These are phyloP conservation scores for Bonnemaisonia californica DNA, from an alignment of 31 red algal species.

Conservation along the genomic window DNA sequence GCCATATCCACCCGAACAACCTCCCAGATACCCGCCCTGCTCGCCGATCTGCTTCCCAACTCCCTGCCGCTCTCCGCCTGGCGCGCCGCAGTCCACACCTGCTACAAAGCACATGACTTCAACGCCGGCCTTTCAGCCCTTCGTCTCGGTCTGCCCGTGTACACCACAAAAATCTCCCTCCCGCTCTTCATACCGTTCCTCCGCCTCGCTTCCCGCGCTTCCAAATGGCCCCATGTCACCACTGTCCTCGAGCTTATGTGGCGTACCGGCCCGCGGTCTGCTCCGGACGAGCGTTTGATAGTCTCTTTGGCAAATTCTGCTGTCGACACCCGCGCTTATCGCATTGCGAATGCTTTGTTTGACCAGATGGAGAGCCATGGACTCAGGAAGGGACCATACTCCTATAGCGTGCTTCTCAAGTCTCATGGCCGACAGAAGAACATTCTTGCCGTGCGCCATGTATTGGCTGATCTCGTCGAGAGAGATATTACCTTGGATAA, in stretches of 20 bases:
- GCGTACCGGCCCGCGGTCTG: background rate
- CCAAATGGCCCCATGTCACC: conserved; percentile 28
- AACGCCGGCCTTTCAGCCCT: conserved; percentile 4
- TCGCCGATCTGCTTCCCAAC: background rate
- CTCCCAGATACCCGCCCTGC: conserved; percentile 13
- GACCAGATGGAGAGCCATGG: background rate
- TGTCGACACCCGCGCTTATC: background rate
- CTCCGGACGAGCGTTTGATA: conserved; percentile 10
- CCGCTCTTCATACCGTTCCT: conserved; percentile 16
- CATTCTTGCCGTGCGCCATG: conserved; percentile 16
- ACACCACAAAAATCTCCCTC: background rate
- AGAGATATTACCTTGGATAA: conserved; percentile 16
- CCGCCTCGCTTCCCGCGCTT: background rate
- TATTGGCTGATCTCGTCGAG: background rate
- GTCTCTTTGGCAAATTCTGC: conserved; percentile 9
- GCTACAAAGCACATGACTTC: conserved; percentile 3
- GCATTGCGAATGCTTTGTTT: background rate
- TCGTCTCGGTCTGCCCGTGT: conserved; percentile 1
- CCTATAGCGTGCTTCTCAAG: conserved; percentile 32
- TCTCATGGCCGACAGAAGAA: conserved; percentile 25
- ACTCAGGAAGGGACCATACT: background rate
- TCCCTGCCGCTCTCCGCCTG: background rate
- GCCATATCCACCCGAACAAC: conserved; percentile 3
- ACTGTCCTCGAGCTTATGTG: conserved; percentile 18
- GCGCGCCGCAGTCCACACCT: conserved; percentile 18